Conservation (phyloP, 805 yeast species). For the Myxozyma mucilagina region DNA sequence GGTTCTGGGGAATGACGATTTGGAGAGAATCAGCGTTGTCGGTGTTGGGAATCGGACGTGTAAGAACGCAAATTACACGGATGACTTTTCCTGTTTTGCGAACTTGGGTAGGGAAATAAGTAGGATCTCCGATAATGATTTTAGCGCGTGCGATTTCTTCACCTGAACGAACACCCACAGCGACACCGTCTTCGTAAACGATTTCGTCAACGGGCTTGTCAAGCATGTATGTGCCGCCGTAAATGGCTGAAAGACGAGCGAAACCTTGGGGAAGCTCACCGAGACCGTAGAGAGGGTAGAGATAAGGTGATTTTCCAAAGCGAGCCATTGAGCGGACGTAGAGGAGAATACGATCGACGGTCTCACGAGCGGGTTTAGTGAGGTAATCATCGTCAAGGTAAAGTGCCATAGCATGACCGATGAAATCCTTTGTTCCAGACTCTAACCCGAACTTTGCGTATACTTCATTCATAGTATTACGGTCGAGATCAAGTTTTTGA, state of each 20-base stretch:
- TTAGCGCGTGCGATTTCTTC: slow-evolving; percentile 93
- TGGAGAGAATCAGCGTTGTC: slow-evolving; percentile 84
- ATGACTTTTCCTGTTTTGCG: slow-evolving; percentile 73
- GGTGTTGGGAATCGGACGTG: slow-evolving; percentile 85
- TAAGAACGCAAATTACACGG: slow-evolving; percentile 83
- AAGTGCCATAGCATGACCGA: slow-evolving; percentile 98
- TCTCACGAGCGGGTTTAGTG: slow-evolving; percentile 85
- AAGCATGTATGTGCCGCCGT: slow-evolving; percentile 98
- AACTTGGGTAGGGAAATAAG: slow-evolving; percentile 88
- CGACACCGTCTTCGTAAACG: slow-evolving; percentile 70
- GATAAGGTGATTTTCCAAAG: slow-evolving; percentile 94
- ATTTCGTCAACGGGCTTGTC: slow-evolving; percentile 94
- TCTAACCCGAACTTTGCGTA: slow-evolving; percentile 88
- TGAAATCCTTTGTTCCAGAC: slow-evolving; percentile 89
- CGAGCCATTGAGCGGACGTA: slow-evolving; percentile 90
- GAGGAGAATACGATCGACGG: slow-evolving; percentile 79
- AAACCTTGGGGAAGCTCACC: slow-evolving; percentile 99
- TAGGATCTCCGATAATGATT: slow-evolving; percentile 93
- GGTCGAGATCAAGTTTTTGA: slow-evolving; percentile 76
- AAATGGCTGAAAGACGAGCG: slow-evolving; percentile 93
- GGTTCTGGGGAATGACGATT: slow-evolving; percentile 94
- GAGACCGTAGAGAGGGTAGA: slow-evolving; percentile 92
- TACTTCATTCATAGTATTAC: slow-evolving; percentile 86
- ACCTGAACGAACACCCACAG: slow-evolving; percentile 84
- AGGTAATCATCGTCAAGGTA: slow-evolving; percentile 92